Evolutionary conservation across 306 rosid genomes (phyloP), one percentile per base, ranked within the genome.

Genomic region (Crotalaria pallida): DNA sequence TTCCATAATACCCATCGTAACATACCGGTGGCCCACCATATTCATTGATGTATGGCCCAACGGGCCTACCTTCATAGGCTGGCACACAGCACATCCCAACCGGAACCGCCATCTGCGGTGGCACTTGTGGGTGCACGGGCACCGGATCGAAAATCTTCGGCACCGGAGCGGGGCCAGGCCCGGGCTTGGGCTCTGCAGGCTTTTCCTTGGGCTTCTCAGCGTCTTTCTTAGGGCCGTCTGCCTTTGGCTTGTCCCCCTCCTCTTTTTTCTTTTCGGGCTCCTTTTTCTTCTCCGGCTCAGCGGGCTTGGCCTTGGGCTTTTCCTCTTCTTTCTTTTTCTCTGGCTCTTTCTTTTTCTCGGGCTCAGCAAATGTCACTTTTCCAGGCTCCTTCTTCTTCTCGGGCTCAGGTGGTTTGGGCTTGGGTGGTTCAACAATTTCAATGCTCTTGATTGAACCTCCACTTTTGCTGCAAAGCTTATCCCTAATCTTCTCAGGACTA

Each of bases 401-500:
- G 5, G 81, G 57, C 10, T 72, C 73, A 0, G 77, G 21, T 0
- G 80, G 45, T 6, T 74, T 69, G 23, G 79, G 71, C 73, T 74
- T 78, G 4, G 88, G 80, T 3, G 70, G 88, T 1, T 82, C 91
- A 15, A 55, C 58, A 67, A 93, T 87, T 40, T 88, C 92, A 43
- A 93, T 88, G 84, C 88, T 67, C 71, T 81, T 86, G 38, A 93
- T 80, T 4, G 63, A 47, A 1, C 87, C 80, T 2, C 96, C 79
- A 3, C 90, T 89, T 74, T 88, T 90, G 69, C 21, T 62, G 26
- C 88, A 81, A 11, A 90, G 64, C 65, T 85, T 87, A 58, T 85
- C 86, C 61, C 84, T 76, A 1, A 93, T 82, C 78, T 82, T 93
- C 48, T 93, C 98, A 0, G 97, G 98, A 55, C 72, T 68, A 24